Evolutionary conservation across 2,329 filamentous ascomycete genomes (phyloP).

Genomic region (Penicillium brevicompactum): DNA sequence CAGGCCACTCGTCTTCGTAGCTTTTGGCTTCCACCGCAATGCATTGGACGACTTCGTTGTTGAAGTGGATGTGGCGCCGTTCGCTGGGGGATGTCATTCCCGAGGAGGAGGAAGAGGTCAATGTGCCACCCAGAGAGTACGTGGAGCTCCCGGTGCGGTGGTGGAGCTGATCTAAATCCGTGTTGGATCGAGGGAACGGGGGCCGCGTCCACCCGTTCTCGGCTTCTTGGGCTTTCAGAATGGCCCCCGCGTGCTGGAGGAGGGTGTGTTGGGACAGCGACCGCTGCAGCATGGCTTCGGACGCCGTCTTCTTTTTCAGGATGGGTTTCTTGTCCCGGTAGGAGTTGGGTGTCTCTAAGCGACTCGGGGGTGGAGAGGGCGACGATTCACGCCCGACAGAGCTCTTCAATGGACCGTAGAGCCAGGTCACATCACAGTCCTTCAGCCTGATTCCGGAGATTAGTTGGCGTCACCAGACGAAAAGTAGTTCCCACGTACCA

Average conservation of each 20-base stretch:
- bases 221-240: constrained; percentile 78
- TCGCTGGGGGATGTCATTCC: constrained; percentile 65
- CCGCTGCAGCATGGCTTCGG: constrained; percentile 88
- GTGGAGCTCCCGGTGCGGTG: constrained; percentile 60
- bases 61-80: constrained; percentile 90
- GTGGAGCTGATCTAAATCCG: constrained; percentile 69
- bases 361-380: constrained; percentile 53
- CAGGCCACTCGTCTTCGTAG: constrained; percentile 55
- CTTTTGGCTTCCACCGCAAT: constrained; percentile 89
- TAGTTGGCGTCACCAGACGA: constrained; percentile 10
- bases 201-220: constrained; percentile 56
- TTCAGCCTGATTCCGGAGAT: constrained; percentile 71
- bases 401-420: constrained; percentile 89
- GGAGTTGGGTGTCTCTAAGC: constrained; percentile 64
- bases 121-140: constrained; percentile 56
- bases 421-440: constrained; percentile 95
- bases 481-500: constrained; percentile 63
- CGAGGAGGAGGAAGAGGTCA: constrained; percentile 70
- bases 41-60: constrained; percentile 92
- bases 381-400: constrained; percentile 48
- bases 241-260: constrained; percentile 83
- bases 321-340: constrained; percentile 84
- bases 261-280: constrained; percentile 87
- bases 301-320: constrained; percentile 94
- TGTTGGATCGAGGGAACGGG: constrained; percentile 63